Percentiles rank a stretch among this genome's conserved stretches.
phyloP scores from a whole-genome alignment of 768 basidiomycete species.

The Calocybe gangraenosa region DNA sequence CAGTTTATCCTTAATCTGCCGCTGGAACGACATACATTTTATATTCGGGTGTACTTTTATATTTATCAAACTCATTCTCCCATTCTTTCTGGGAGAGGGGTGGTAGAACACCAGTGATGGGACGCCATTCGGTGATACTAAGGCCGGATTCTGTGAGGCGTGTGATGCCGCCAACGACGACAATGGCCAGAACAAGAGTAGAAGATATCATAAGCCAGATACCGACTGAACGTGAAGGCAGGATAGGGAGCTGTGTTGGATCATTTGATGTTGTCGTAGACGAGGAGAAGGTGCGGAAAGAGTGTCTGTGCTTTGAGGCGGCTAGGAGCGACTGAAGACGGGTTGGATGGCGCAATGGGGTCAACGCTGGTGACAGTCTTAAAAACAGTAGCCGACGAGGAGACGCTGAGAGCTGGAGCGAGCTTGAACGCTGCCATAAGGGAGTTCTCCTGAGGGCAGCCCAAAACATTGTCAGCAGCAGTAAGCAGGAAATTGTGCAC shows the following conservation, averaged over 20 bases:
- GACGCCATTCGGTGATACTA: constrained; percentile 97
- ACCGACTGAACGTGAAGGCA: constrained; percentile 68
- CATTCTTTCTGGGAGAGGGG: constrained; percentile 76
- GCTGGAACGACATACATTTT: constrained; percentile 55
- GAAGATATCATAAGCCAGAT: constrained; percentile 86
- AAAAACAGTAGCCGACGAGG: no score
- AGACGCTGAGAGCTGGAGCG: no score
- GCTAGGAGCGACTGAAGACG: constrained; percentile 9
- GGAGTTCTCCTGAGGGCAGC: constrained; percentile 19
- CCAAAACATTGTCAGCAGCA: constrained; percentile 17
- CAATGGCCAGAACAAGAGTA: constrained; percentile 82
- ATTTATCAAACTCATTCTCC: constrained; percentile 89
- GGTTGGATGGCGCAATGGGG: constrained; percentile 1
- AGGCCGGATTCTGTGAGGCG: constrained; percentile 96
- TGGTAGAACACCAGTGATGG: constrained; percentile 84
- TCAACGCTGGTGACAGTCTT: background rate
- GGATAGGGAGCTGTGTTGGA: constrained; percentile 39
- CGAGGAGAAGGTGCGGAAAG: constrained; percentile 1
- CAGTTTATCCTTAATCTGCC: background rate
- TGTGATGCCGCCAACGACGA: constrained; percentile 95
- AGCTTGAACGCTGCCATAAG: no score
- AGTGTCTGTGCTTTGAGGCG: background rate
- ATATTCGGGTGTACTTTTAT: constrained; percentile 93
- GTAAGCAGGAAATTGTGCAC: no score
- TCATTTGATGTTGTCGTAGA: constrained; percentile 1